Evolutionary conservation across 148 eudicot species (phyloP), one percentile per base, ranked within the genome.

Genomic region (Chenopodium formosanum): DNA sequence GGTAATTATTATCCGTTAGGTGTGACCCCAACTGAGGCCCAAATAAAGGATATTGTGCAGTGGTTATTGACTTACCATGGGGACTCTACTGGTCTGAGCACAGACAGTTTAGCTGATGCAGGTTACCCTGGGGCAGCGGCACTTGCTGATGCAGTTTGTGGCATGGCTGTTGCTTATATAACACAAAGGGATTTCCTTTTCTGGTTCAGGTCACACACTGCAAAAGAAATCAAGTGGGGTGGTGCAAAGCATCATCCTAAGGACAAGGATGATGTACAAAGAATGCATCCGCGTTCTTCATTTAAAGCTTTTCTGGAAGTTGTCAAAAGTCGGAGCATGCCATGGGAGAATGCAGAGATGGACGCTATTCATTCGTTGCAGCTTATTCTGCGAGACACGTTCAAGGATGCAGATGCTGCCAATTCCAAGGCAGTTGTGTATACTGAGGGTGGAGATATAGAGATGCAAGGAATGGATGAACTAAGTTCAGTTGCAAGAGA

Each of bases 351-450:
- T 86, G 94, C 93, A 3, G 99, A 96, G 83, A 91, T 96, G 94
- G 98, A 96, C 78, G 99, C 97, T 44, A 96, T 96, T 73, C 98
- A 94, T 83, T 96, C 99, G 12, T 83, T 96, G 88, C 99, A 96
- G 85, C 93, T 96, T 76, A 94, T 96, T 82, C 83, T 96, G 62
- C 86, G 95, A 71, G 95, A 92, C 70, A 90, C 98, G 4, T 92
- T 91, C 79, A 85, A 80, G 62, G 90, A 86, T 72, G 89, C 87
- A 13, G 92, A 85, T 72, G 85, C 78, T 63, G 75, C 82, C 69
- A 85, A 89, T 74, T 84, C 91, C 1, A 91, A 85, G 83, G 95
- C 89, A 9, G 86, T 91, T 80, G 86, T 94, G 11, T 79, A 82
- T 62, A 83, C 88, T 50, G 85, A 74, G 19, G 23, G n/a, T 71